phyloP scores from a whole-genome alignment of 306 rosid species.

The Arachis stenosperma region DNA sequence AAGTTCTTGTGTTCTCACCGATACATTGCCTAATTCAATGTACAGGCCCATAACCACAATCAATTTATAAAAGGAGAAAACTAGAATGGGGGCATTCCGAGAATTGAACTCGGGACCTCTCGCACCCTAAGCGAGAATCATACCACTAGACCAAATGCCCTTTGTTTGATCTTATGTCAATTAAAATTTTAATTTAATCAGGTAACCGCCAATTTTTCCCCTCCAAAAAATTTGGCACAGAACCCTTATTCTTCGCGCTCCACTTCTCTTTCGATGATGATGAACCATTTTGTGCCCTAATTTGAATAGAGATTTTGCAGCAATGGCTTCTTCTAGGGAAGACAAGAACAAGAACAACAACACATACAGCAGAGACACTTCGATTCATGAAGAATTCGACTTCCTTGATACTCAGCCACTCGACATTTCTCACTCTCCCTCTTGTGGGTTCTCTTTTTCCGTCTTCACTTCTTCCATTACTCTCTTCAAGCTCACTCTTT shows the following conservation, averaged over 20 bases:
- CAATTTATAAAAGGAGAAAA: too few relatives aligned
- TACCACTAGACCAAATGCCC: constrained; percentile 59
- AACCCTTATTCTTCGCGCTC: not conserved
- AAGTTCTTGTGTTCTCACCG: too few relatives aligned
- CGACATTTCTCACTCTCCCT: constrained; percentile 44
- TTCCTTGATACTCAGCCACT: constrained; percentile 49
- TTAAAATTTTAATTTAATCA: not conserved
- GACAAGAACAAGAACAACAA: constrained; percentile 17
- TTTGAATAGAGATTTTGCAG: constrained; percentile 23
- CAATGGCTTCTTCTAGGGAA: constrained; percentile 41
- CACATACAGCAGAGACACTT: not conserved
- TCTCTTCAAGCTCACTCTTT: not conserved
- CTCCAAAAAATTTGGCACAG: constrained; percentile 52
- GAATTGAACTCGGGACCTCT: constrained; percentile 63
- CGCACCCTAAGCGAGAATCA: constrained; percentile 64
- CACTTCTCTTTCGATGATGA: not conserved
- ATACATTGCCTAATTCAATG: too few relatives aligned
- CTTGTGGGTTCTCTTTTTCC: constrained; percentile 39
- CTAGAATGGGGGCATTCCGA: constrained; percentile 44
- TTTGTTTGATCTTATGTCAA: too few relatives aligned
- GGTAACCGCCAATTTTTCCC: constrained; percentile 51
- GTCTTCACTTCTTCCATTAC: not conserved
- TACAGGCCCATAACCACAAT: too few relatives aligned
- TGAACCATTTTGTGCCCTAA: constrained; percentile 28
- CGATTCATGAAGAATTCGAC: constrained; percentile 32